Percentiles rank a stretch among this genome's conserved stretches.
Conservation (phyloP, 2,329 filamentous ascomycete species). For the Nannizzia gypsea region DNA sequence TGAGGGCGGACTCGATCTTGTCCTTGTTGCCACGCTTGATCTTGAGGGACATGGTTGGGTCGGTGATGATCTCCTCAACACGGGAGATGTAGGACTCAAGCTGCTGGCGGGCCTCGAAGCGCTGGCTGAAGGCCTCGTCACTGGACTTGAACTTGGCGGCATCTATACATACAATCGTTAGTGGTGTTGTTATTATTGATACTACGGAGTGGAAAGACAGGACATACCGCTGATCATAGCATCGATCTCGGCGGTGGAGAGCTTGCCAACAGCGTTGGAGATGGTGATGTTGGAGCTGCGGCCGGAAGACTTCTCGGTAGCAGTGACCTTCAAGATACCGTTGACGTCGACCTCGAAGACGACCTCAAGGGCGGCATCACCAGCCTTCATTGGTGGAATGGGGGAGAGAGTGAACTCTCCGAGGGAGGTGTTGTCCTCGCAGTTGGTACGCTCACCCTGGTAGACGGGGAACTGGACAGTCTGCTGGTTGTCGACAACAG, state of each 20-base stretch:
- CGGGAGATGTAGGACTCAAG: conserved; percentile 98
- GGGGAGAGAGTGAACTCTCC: conserved; percentile 95
- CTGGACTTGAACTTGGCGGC: conserved; percentile 97
- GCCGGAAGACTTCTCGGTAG: conserved; percentile 96
- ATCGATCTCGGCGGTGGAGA: conserved; percentile 88
- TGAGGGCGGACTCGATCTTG: conserved; percentile 95
- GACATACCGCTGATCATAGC: conserved; percentile 77
- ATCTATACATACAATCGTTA: conserved; percentile 37
- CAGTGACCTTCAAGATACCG: conserved; percentile 98
- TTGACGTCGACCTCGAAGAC: conserved; percentile 99
- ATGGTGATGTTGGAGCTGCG: conserved; percentile 99
- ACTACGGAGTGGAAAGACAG: not conserved
- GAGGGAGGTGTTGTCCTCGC: conserved; percentile 93
- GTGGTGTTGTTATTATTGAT: not conserved
- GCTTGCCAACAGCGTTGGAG: conserved; percentile 98
- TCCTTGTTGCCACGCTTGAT: conserved; percentile 99
- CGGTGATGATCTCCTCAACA: conserved; percentile 96
- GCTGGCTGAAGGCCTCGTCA: conserved; percentile 98
- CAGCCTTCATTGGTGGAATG: conserved; percentile 74
- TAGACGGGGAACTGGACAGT: conserved; percentile 85
- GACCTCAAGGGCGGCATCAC: conserved; percentile 91
- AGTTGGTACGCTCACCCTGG: conserved; percentile 97
- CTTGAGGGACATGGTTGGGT: conserved; percentile 91
- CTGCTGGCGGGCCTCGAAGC: conserved; percentile 97
- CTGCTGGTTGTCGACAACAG: conserved; percentile 53